Base-by-base conservation (phyloP, 2,329 filamentous ascomycete species). In the Pseudocercospora cruenta region DNA sequence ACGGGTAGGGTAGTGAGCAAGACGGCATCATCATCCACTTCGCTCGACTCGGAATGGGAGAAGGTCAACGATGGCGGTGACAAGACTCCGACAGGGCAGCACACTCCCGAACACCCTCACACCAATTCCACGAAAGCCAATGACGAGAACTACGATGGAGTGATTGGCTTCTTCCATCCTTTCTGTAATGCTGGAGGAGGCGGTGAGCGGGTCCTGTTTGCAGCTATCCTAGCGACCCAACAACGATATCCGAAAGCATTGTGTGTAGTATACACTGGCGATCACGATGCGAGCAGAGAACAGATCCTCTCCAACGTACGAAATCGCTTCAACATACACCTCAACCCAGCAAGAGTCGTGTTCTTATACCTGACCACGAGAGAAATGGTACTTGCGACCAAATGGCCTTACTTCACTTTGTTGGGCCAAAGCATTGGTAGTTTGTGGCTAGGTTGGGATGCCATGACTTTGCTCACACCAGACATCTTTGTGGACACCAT, bases 101-200 rank as follows among this genome's bases (percentile, higher is more conserved):
- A 82, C 70, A 82, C 78, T 54, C 79, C 77, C 5, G 26, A 78
- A 69, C 76, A 64, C 14, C 49, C 31, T 21, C 31, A 33, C 9
- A 24, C 19, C 8, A 12, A 3, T 58, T 39, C 62, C 2, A 21
- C 39, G 16, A 58, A 58, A 14, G 22, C 58, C 2, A 75, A 77
- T 10, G 82, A 85, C 65, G 82, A 85, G 70, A 85, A 90, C 54
- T 97, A 92, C 91, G 84, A 89, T 68, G 94, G 94, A 33, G 88
- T 97, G 61, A 88, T 98, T 69, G 95, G 93, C 55, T 98, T 99
- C 85, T 97, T 99, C 77, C 95, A 99, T 79, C 95, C 95, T 1
- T 99, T 97, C 79, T 98, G 95, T 80, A 98, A 99, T 82, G 95
- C 95, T 59, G 95, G 95, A 63, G 95, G 95, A 28, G 95, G 95